Conservation (phyloP, 2,329 filamentous ascomycete genomes). For the Calonectria montana region DNA sequence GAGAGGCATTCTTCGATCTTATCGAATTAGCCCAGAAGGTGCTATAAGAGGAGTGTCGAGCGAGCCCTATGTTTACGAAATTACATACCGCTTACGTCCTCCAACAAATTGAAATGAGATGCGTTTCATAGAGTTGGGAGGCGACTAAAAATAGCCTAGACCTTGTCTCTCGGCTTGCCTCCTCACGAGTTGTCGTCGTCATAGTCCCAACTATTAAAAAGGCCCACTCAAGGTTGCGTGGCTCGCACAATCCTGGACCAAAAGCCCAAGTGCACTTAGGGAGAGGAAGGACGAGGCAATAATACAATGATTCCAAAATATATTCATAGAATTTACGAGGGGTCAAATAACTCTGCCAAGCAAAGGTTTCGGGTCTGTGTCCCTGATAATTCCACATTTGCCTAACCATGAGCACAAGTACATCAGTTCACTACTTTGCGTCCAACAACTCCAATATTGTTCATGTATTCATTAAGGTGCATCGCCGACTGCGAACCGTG, state of each 20-base stretch:
- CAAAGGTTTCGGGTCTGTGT: background rate
- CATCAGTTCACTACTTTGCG: background rate
- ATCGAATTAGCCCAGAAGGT: constrained; percentile 72
- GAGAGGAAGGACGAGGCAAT: background rate
- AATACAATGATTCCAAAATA: background rate
- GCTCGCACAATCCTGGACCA: background rate
- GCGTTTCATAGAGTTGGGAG: background rate
- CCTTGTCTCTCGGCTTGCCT: background rate
- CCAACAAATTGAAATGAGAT: background rate
- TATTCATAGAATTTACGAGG: background rate
- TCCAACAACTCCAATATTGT: constrained; percentile 23
- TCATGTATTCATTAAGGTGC: constrained; percentile 46
- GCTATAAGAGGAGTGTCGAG: constrained; percentile 47
- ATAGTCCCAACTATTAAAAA: background rate
- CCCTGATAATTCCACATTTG: background rate
- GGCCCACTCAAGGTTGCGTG: background rate
- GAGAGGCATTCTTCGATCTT: constrained; percentile 73
- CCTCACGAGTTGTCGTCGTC: background rate
- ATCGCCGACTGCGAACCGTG: constrained; percentile 38
- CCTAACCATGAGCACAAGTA: background rate
- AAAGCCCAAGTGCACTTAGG: background rate
- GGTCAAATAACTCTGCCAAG: too few species aligned
- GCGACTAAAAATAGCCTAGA: background rate
- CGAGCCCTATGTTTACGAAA: background rate
- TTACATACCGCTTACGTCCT: background rate